Percentiles rank a stretch among this genome's conserved stretches.
Conservation (phyloP, 768 basidiomycete genomes). For the Lactarius deliciosus region DNA sequence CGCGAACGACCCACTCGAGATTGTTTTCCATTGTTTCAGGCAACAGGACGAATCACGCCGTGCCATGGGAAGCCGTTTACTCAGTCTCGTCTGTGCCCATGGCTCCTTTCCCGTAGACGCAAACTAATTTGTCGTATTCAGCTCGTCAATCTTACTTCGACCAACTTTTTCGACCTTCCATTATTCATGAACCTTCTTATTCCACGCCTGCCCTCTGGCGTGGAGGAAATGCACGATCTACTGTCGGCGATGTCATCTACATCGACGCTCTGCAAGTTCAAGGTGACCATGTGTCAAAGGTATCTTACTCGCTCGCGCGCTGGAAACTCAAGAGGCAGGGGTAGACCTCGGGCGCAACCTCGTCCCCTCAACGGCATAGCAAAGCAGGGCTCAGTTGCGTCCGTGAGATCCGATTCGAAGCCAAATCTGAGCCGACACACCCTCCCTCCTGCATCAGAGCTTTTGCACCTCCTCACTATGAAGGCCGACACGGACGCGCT, state of each 20-base stretch:
- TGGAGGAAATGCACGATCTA: constrained; percentile 29
- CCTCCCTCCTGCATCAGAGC: constrained; percentile 27
- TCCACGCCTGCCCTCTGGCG: constrained; percentile 32
- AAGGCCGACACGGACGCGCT: constrained; percentile 7
- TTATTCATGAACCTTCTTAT: constrained; percentile 37
- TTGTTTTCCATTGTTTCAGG: constrained; percentile 37
- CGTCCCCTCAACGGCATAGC: constrained; percentile 28
- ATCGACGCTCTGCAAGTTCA: constrained; percentile 33
- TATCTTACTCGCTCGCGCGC: constrained; percentile 28
- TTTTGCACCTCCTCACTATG: constrained; percentile 26
- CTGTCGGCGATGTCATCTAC: constrained; percentile 34
- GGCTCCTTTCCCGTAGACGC: constrained; percentile 5
- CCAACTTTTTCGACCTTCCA: constrained; percentile 36
- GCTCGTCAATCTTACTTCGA: constrained; percentile 39
- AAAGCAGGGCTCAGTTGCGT: constrained; percentile 2
- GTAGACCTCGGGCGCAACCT: constrained; percentile 33
- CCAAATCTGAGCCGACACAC: constrained; percentile 15
- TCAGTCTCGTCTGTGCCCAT: constrained; percentile 34
- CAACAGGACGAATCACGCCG: constrained; percentile 32
- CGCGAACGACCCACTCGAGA: constrained; percentile 48
- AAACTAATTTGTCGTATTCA: constrained; percentile 24
- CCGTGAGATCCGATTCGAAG: constrained; percentile 1
- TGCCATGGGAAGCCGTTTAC: constrained; percentile 34
- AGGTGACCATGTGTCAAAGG: constrained; percentile 34
- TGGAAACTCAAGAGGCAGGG: constrained; percentile 19